These are phyloP conservation scores for Cyanidium caldarium DNA, from an alignment of 23 red algal genomes.

Conservation along the genomic window DNA sequence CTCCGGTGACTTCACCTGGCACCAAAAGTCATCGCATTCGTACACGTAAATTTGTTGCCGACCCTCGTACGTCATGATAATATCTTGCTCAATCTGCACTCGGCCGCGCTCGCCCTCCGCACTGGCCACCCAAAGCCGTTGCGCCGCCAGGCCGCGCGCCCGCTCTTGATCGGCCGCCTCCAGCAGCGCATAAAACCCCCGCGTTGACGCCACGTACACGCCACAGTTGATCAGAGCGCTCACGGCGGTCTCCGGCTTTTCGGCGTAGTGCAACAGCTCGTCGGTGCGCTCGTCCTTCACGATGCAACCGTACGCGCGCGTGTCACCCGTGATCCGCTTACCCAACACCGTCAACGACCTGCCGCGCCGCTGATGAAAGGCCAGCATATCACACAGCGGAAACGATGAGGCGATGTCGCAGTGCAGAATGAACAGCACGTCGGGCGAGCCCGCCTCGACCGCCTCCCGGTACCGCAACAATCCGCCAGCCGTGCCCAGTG, in stretches of 20 bases:
- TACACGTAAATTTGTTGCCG: constrained; percentile 8
- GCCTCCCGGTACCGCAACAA: constrained; percentile 24
- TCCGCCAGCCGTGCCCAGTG: constrained; percentile 24
- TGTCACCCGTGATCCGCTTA: constrained; percentile 13
- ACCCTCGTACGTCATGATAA: constrained; percentile 26
- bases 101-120: background rate
- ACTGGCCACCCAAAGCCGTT: background rate
- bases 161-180: background rate
- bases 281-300: constrained; percentile 11
- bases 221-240: constrained; percentile 24
- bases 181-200: background rate
- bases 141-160: too few relatives aligned
- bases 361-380: background rate
- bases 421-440: constrained; percentile 18
- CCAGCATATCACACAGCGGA: constrained; percentile 12
- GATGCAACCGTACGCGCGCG: constrained; percentile 17
- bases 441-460: constrained; percentile 3
- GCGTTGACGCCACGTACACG: background rate
- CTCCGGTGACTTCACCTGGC: constrained; percentile 18
- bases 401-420: constrained; percentile 29
- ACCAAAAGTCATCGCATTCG: constrained; percentile 25
- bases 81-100: constrained; percentile 18
- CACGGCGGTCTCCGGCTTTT: constrained; percentile 12
- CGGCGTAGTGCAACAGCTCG: constrained; percentile 30
- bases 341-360: constrained; percentile 7